phyloP scores from a whole-genome alignment of 2,329 filamentous ascomycete genomes.

The Ascochyta fabae region DNA sequence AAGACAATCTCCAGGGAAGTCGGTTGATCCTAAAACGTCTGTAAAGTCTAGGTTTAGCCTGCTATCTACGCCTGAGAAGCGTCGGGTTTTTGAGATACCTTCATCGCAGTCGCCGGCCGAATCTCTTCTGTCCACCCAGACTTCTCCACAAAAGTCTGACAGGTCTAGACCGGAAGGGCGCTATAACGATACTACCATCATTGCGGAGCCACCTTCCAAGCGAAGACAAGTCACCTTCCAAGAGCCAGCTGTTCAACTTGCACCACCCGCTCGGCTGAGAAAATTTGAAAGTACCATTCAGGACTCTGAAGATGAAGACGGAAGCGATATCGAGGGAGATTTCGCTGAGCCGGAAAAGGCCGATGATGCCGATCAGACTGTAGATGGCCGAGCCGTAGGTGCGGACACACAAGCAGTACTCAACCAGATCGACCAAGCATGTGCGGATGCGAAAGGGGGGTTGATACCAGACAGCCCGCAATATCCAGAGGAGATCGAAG shows the following conservation, averaged over 20 bases:
- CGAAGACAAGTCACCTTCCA: slow-evolving; percentile 40
- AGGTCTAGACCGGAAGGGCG: slow-evolving; percentile 26
- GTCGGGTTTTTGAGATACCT: slow-evolving; percentile 38
- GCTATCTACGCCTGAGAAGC: slow-evolving; percentile 43
- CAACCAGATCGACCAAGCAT: slow-evolving; percentile 34
- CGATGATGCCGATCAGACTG: neutral
- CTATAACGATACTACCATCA: slow-evolving; percentile 11
- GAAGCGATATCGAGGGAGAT: slow-evolving; percentile 30
- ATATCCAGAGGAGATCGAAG: slow-evolving; percentile 18
- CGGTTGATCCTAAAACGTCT: neutral
- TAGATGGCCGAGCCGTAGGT: slow-evolving; percentile 20
- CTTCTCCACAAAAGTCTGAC: slow-evolving; percentile 25
- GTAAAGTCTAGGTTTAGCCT: slow-evolving; percentile 35
- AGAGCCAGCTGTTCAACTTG: slow-evolving; percentile 15
- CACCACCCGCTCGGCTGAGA: slow-evolving; percentile 24
- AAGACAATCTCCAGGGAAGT: neutral
- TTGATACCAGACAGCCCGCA: neutral
- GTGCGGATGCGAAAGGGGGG: slow-evolving; percentile 22
- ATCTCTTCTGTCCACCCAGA: slow-evolving; percentile 37
- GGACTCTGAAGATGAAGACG: slow-evolving; percentile 45
- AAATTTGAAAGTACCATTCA: slow-evolving; percentile 40
- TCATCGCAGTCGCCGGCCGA: slow-evolving; percentile 47
- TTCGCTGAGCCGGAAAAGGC: neutral
- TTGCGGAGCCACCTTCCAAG: slow-evolving; percentile 38
- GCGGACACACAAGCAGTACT: slow-evolving; percentile 37